Conservation (phyloP, 768 basidiomycete genomes). For the Trametes elegans region DNA sequence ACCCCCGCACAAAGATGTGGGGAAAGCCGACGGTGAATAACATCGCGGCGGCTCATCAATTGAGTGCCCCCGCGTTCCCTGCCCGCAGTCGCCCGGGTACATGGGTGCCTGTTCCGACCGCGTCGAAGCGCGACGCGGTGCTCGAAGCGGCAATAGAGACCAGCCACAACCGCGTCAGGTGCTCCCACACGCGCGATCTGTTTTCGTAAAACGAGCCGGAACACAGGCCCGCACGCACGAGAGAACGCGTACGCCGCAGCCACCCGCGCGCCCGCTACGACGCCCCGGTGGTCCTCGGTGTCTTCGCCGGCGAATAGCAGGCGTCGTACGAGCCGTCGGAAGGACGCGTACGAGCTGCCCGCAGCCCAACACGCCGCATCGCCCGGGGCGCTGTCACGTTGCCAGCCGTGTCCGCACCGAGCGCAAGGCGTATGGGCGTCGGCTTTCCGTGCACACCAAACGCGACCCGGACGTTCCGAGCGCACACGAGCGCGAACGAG, state of each 20-base stretch:
- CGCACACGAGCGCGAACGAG: constrained; percentile 1
- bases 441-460: constrained; percentile 1
- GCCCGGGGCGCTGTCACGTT: constrained; percentile 5
- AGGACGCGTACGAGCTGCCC: not conserved
- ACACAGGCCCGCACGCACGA: constrained; percentile 6
- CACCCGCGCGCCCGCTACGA: not conserved
- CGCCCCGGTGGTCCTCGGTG: not conserved
- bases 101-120: not conserved
- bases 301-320: not conserved
- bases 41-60: constrained; percentile 1
- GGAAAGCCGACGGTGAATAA: constrained; percentile 6
- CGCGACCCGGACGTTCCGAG: constrained; percentile 9
- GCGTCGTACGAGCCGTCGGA: not conserved
- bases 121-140: not conserved
- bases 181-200: not conserved
- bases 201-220: constrained; percentile 12
- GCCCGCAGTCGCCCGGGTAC: not conserved
- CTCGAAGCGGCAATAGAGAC: constrained; percentile 5
- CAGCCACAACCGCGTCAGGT: constrained; percentile 2
- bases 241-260: constrained; percentile 6
- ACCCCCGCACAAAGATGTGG: constrained; percentile 2
- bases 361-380: not conserved
- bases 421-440: not conserved
- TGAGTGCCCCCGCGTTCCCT: constrained; percentile 2
- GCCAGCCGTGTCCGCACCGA: constrained; percentile 2